phyloP scores from a whole-genome alignment of 2,329 filamentous ascomycete species.

The Calonectria fujianensis region DNA sequence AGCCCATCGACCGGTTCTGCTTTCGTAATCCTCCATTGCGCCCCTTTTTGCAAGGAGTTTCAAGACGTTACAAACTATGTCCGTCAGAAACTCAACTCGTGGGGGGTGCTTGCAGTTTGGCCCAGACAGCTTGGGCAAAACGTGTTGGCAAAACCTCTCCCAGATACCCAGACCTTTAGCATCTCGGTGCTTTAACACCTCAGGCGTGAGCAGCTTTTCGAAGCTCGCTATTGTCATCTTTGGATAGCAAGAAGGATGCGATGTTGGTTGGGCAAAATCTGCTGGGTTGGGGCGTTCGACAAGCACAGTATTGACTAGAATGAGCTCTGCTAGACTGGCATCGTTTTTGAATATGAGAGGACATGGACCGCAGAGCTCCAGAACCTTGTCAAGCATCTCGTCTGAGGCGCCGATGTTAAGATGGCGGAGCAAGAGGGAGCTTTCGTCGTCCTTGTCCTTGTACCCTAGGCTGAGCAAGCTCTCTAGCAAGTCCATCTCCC shows the following conservation, averaged over 20 bases:
- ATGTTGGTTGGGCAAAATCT: conserved; percentile 28
- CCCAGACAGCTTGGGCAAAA: conserved; percentile 42
- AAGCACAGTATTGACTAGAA: conserved; percentile 54
- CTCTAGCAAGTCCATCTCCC: conserved; percentile 49
- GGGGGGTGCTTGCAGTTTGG: conserved; percentile 32
- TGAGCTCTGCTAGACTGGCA: conserved; percentile 55
- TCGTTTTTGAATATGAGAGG: conserved; percentile 45
- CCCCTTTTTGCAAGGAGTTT: conserved; percentile 41
- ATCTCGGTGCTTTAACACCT: conserved; percentile 50
- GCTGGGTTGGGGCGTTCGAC: not conserved
- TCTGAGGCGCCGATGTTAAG: conserved; percentile 53
- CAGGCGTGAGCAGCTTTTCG: conserved; percentile 50
- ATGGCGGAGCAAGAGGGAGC: conserved; percentile 25
- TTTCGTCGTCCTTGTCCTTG: not conserved
- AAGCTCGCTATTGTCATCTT: conserved; percentile 42
- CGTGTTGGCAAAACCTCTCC: conserved; percentile 51
- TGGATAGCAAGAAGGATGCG: conserved; percentile 52
- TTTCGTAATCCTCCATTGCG: conserved; percentile 45
- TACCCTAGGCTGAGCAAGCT: conserved; percentile 45
- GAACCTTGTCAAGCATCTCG: conserved; percentile 51
- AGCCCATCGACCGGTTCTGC: conserved; percentile 43
- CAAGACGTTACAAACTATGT: conserved; percentile 43
- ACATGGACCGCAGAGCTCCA: conserved; percentile 44
- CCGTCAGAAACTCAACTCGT: conserved; percentile 42
- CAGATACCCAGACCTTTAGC: conserved; percentile 48